These are phyloP conservation scores for Fusarium poae DNA, from an alignment of 2,329 filamentous ascomycete species.

Conservation along the genomic window DNA sequence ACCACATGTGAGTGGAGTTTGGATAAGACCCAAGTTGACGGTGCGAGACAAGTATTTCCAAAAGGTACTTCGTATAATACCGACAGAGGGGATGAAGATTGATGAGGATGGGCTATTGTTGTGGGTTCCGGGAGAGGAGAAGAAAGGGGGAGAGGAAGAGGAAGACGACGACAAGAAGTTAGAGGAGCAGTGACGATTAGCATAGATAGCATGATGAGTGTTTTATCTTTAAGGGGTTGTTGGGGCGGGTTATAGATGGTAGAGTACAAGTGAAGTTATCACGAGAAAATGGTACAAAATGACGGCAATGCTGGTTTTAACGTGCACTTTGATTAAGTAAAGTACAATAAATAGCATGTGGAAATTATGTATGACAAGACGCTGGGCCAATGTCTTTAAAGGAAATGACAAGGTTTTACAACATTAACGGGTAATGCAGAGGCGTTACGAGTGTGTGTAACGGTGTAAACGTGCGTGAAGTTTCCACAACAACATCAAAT, in stretches of 20 bases:
- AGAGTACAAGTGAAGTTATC: constrained; percentile 30
- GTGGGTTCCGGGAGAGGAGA: constrained; percentile 65
- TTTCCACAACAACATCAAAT: not conserved
- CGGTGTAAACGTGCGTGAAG: constrained; percentile 6
- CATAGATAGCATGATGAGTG: constrained; percentile 14
- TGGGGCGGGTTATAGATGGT: constrained; percentile 15
- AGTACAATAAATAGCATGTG: not conserved
- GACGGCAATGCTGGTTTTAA: not conserved
- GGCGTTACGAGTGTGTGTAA: constrained; percentile 13
- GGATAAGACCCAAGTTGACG: constrained; percentile 78
- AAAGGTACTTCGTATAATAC: constrained; percentile 84
- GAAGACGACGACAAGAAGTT: constrained; percentile 22
- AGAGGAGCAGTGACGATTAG: constrained; percentile 24
- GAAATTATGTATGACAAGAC: constrained; percentile 13
- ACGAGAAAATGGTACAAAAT: constrained; percentile 2
- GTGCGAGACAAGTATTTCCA: constrained; percentile 94
- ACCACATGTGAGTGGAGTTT: constrained; percentile 73
- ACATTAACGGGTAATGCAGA: constrained; percentile 14
- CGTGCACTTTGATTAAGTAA: not conserved
- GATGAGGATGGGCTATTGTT: constrained; percentile 74
- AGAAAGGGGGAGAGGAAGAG: constrained; percentile 32
- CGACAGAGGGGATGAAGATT: constrained; percentile 78
- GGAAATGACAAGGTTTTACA: constrained; percentile 21
- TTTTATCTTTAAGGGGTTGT: constrained; percentile 12
- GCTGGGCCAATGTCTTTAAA: not conserved